These are phyloP conservation scores for Castanea sativa DNA, from an alignment of 306 rosid species.

Conservation along the genomic window DNA sequence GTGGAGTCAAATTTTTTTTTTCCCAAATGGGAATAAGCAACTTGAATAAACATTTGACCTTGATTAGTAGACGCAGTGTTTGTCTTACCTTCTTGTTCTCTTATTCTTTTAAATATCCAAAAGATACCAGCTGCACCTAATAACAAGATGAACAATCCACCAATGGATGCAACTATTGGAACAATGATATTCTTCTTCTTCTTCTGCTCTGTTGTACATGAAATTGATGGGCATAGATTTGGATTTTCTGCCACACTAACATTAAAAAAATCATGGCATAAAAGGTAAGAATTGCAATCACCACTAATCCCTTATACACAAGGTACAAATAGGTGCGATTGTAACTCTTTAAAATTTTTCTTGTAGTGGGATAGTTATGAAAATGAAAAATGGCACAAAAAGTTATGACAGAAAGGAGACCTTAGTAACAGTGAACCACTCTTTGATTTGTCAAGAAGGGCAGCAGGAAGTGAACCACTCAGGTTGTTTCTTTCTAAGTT, in stretches of 20 bases:
- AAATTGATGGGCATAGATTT: conserved; percentile 21
- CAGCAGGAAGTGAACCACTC: conserved; percentile 37
- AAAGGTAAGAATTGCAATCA: not conserved
- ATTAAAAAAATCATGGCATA: not conserved
- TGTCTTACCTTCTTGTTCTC: conserved; percentile 13
- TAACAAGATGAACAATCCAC: conserved; percentile 29
- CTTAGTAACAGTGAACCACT: conserved; percentile 38
- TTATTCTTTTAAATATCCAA: conserved; percentile 13
- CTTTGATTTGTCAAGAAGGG: conserved; percentile 37
- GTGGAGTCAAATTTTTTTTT: too few relatives aligned
- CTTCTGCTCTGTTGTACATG: conserved; percentile 7
- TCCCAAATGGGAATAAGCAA: too few relatives aligned
- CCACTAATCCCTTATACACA: too few relatives aligned
- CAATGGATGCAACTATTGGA: conserved; percentile 37
- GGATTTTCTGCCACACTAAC: conserved; percentile 38
- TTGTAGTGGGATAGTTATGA: conserved; percentile 10
- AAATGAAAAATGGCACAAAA: not conserved
- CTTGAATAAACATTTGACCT: not conserved
- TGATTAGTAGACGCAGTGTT: not conserved
- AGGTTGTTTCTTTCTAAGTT: conserved; percentile 46
- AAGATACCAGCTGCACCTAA: conserved; percentile 19
- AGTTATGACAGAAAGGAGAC: conserved; percentile 21
- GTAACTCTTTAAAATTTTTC: not conserved
- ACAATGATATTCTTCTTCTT: conserved; percentile 5
- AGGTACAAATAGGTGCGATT: too few relatives aligned